phyloP scores from a whole-genome alignment of 495 filamentous ascomycete species.

The Parachaetomium inaequale region DNA sequence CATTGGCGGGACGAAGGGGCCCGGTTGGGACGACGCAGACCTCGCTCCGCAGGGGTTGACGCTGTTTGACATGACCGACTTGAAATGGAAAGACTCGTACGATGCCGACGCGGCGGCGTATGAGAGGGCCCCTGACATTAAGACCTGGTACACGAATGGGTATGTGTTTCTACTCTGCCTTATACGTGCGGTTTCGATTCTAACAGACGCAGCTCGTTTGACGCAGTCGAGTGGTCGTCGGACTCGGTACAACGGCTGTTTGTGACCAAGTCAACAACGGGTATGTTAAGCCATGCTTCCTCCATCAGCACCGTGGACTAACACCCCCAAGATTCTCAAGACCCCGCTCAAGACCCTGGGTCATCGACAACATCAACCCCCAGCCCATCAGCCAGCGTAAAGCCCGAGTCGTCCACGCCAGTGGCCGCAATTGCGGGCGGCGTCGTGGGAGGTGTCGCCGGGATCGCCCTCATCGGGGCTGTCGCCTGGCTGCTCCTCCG shows the following conservation, averaged over 20 bases:
- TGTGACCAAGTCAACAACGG: background rate
- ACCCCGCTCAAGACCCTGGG: background rate
- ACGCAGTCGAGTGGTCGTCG: conserved; percentile 7
- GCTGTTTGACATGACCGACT: conserved; percentile 41
- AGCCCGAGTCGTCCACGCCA: background rate
- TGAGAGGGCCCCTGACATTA: conserved; percentile 28
- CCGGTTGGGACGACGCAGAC: conserved; percentile 25
- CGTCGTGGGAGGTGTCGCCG: conserved; percentile 13
- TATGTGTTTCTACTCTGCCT: background rate
- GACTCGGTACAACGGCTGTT: background rate
- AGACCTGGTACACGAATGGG: conserved; percentile 31
- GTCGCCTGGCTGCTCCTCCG: conserved; percentile 9
- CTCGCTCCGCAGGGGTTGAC: conserved; percentile 40
- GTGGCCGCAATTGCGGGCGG: conserved; percentile 13
- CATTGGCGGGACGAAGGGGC: conserved; percentile 32
- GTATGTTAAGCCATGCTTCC: background rate
- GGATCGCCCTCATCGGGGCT: background rate
- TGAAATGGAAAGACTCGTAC: conserved; percentile 39
- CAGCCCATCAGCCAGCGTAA: background rate
- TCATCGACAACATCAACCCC: background rate
- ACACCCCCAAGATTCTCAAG: background rate
- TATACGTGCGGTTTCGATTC: background rate
- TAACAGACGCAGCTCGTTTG: background rate
- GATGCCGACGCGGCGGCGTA: conserved; percentile 38
- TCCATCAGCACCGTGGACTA: background rate